Evolutionary conservation across 208 protist species (phyloP).

Genomic region (Leishmania turanica): DNA sequence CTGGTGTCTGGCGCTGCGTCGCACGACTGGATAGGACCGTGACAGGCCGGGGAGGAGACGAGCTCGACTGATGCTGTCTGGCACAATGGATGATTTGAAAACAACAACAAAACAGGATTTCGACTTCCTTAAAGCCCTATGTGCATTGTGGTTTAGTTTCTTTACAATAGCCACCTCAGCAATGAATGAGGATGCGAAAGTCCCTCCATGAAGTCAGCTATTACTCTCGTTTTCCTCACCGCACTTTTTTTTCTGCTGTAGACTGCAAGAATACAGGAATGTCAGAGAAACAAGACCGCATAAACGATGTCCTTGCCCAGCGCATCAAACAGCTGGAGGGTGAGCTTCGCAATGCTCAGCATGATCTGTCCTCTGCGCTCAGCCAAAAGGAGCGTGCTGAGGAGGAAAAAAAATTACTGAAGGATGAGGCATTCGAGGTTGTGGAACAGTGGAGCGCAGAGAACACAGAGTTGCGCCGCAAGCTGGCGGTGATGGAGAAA

Average conservation of each 20-base stretch:
- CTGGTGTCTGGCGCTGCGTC: neutral
- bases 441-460: conserved; percentile 77
- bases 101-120: neutral
- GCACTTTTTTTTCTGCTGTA: neutral
- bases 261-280: conserved; percentile 14
- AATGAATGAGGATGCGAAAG: neutral
- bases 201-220: neutral
- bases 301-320: conserved; percentile 62
- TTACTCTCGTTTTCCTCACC: conserved; percentile 29
- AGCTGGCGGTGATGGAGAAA: conserved; percentile 20
- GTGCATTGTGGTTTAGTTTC: neutral
- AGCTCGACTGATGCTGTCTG: neutral
- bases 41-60: neutral
- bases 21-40: neutral
- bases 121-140: neutral
- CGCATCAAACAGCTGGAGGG: conserved; percentile 76
- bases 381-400: conserved; percentile 47
- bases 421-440: conserved; percentile 70
- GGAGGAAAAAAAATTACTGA: conserved; percentile 51
- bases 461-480: conserved; percentile 42
- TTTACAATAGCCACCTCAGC: too few relatives aligned
- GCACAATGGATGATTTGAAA: neutral
- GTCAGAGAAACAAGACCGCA: conserved; percentile 51
- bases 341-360: conserved; percentile 44
- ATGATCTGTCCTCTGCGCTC: conserved; percentile 20